Conservation (phyloP, 176 grass and related monocot species). For the Saccharum officinarum region DNA sequence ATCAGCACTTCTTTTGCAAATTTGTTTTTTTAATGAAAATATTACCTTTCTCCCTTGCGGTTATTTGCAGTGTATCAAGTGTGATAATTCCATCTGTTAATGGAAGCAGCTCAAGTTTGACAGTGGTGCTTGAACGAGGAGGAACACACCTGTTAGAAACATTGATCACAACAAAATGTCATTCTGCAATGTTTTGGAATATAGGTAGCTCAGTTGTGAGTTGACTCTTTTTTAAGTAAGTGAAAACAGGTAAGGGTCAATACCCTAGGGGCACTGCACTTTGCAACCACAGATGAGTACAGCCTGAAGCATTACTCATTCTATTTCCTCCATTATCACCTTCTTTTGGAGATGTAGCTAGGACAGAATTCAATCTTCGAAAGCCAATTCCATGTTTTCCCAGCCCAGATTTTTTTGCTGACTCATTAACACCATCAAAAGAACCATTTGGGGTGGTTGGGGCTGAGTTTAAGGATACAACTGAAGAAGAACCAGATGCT, state of each 20-base stretch:
- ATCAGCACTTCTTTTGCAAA: not conserved
- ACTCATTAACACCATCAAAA: slow-evolving; percentile 50
- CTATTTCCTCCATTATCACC: slow-evolving; percentile 51
- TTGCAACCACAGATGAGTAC: slow-evolving; percentile 97
- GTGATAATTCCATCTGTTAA: slow-evolving; percentile 96
- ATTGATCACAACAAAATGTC: not conserved
- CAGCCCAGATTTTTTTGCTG: slow-evolving; percentile 37
- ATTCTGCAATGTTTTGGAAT: slow-evolving; percentile 26
- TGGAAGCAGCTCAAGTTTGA: slow-evolving; percentile 94
- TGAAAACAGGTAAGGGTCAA: slow-evolving; percentile 11
- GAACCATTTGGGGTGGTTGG: slow-evolving; percentile 63
- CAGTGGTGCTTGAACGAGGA: slow-evolving; percentile 80
- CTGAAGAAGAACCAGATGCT: slow-evolving; percentile 77
- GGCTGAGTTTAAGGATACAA: slow-evolving; percentile 80
- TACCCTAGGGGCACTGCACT: slow-evolving; percentile 96
- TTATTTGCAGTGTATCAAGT: slow-evolving; percentile 91
- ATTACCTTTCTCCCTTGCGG: slow-evolving; percentile 94
- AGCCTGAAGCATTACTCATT: slow-evolving; percentile 50
- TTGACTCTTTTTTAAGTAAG: not conserved
- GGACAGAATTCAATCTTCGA: slow-evolving; percentile 47
- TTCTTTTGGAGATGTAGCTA: slow-evolving; percentile 56
- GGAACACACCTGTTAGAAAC: slow-evolving; percentile 73
- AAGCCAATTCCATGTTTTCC: slow-evolving; percentile 43
- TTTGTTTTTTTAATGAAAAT: not conserved
- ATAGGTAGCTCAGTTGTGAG: not conserved